A percentile compares a stretch with the other conserved stretches of the same genome.
phyloP scores from a whole-genome alignment of 495 filamentous ascomycete species.

The Penicillium bialowiezense region DNA sequence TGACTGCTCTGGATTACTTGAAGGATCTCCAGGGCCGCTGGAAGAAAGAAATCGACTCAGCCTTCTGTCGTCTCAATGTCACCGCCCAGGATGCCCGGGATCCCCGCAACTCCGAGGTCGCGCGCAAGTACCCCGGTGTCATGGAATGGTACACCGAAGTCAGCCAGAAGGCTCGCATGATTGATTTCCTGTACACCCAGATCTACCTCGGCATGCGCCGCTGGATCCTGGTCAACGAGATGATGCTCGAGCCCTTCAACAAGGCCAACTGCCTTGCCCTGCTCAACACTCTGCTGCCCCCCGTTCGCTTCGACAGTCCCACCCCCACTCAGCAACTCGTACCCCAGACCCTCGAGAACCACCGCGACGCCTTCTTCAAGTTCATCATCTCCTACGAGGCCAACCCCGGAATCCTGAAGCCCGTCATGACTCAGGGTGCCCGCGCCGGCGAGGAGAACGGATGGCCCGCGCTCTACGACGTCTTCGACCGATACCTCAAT shows the following conservation, averaged over 20 bases:
- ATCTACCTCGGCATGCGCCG: slow-evolving; percentile 66
- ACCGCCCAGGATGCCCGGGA: slow-evolving; percentile 36
- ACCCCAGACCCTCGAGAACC: slow-evolving; percentile 47
- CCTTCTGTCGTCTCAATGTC: slow-evolving; percentile 44
- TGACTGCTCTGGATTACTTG: slow-evolving; percentile 70
- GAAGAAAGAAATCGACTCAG: slow-evolving; percentile 54
- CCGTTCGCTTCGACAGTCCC: slow-evolving; percentile 41
- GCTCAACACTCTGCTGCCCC: slow-evolving; percentile 76
- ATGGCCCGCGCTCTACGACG: slow-evolving; percentile 54
- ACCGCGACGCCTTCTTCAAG: slow-evolving; percentile 65
- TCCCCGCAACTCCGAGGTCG: slow-evolving; percentile 32
- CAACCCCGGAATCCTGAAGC: slow-evolving; percentile 56
- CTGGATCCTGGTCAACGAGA: slow-evolving; percentile 71
- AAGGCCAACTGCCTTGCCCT: slow-evolving; percentile 71
- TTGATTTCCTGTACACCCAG: slow-evolving; percentile 62
- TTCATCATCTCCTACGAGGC: slow-evolving; percentile 61
- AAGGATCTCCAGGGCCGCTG: slow-evolving; percentile 65
- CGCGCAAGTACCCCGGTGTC: slow-evolving; percentile 48
- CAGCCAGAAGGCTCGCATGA: slow-evolving; percentile 52
- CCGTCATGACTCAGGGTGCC: slow-evolving; percentile 53
- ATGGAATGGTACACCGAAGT: slow-evolving; percentile 53
- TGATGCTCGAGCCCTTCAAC: slow-evolving; percentile 62
- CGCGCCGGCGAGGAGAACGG: slow-evolving; percentile 49
- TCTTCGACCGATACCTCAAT: slow-evolving; percentile 60
- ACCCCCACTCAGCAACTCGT: slow-evolving; percentile 55